Conservation (phyloP, 352 stramenopile genomes). For the Phytophthora europaea region DNA sequence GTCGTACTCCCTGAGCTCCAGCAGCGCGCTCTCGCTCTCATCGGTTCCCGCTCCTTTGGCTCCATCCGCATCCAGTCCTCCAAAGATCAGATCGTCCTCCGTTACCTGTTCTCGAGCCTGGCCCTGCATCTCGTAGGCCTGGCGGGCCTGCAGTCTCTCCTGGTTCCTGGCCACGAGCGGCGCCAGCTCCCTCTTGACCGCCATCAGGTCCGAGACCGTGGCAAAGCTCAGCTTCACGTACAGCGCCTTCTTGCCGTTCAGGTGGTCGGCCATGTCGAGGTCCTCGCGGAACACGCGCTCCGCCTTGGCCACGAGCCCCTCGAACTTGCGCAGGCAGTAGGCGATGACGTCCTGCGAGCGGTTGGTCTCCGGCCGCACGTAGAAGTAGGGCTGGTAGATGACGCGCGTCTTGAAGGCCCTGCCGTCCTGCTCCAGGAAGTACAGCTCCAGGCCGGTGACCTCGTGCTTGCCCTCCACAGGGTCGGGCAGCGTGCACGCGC, state of each 20-base stretch:
- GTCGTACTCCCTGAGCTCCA: conserved; percentile 98
- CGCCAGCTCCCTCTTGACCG: conserved; percentile 69
- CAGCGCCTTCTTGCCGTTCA: conserved; percentile 86
- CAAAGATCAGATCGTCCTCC: conserved; percentile 58
- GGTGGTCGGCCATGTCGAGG: conserved; percentile 92
- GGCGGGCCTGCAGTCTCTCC: conserved; percentile 58
- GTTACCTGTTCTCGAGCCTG: conserved; percentile 46
- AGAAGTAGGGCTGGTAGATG: conserved; percentile 98
- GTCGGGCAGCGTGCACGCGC: conserved; percentile 66
- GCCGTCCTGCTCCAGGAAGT: conserved; percentile 96
- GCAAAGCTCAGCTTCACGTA: conserved; percentile 94
- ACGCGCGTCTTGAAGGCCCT: conserved; percentile 97
- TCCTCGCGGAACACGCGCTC: conserved; percentile 89
- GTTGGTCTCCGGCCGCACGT: conserved; percentile 81
- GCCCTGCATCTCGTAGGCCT: conserved; percentile 80
- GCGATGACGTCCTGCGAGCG: conserved; percentile 78
- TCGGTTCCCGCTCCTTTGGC: conserved; percentile 41
- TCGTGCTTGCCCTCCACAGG: conserved; percentile 76
- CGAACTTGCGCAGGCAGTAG: conserved; percentile 89
- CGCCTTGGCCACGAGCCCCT: conserved; percentile 84
- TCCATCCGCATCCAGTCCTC: conserved; percentile 26
- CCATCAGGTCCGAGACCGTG: conserved; percentile 79
- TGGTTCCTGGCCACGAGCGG: conserved; percentile 79
- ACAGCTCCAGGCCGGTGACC: conserved; percentile 94
- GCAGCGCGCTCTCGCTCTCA: conserved; percentile 77